Conservation (phyloP, 2,329 filamentous ascomycete genomes). For the Neophaeococcomyces mojaviensis region DNA sequence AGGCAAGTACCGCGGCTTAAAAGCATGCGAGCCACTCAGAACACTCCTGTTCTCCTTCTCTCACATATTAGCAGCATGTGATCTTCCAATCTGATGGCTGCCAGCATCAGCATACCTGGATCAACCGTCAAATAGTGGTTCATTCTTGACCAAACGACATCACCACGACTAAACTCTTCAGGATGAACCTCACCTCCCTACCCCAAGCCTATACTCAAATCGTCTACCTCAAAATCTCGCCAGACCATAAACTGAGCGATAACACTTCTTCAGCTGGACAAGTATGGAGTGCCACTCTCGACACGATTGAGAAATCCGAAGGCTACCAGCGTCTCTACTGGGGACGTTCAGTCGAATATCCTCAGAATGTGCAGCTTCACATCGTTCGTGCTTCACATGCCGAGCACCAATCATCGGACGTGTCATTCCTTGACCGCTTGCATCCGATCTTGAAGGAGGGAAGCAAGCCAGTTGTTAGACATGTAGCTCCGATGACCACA, state of each 20-base stretch:
- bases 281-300: conserved; percentile 21
- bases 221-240: conserved; percentile 9
- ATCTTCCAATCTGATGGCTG: too few relatives aligned
- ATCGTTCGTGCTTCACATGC: conserved; percentile 22
- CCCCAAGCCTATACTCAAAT: conserved; percentile 9
- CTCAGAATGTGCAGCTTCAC: conserved; percentile 26
- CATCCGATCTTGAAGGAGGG: not conserved
- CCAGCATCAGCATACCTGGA: too few relatives aligned
- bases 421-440: conserved; percentile 22
- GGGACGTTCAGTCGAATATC: conserved; percentile 27
- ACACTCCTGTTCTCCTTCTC: too few relatives aligned
- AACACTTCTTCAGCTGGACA: conserved; percentile 13
- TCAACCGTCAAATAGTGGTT: too few relatives aligned
- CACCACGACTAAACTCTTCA: not conserved
- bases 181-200: not conserved
- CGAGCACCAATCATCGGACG: conserved; percentile 4
- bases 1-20: too few relatives aligned
- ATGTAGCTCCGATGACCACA: not conserved
- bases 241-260: conserved; percentile 8
- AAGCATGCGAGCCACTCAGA: too few relatives aligned
- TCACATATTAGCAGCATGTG: too few relatives aligned
- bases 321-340: conserved; percentile 27
- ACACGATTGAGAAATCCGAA: conserved; percentile 16
- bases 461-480: not conserved
- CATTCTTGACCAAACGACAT: not conserved